These are phyloP conservation scores for Penicillium sp. DNA, from an alignment of 2,329 filamentous ascomycete species.

Conservation along the genomic window DNA sequence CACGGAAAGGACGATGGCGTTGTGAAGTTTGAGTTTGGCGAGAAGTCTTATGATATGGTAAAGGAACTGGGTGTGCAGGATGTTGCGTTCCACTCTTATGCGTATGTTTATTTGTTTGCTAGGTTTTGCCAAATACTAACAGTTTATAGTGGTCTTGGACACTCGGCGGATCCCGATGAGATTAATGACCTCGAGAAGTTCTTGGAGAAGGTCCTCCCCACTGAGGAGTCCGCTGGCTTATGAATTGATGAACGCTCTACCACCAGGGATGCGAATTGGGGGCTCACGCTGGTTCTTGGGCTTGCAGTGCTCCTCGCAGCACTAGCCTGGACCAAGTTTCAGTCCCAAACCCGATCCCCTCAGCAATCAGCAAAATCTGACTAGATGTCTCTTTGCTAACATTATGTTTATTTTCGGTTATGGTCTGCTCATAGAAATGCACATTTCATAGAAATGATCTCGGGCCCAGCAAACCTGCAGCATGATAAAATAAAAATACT, in stretches of 20 bases:
- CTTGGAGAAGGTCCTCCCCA: slow-evolving; percentile 54
- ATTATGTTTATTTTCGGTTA: not conserved
- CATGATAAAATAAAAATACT: not conserved
- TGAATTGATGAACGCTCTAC: slow-evolving; percentile 29
- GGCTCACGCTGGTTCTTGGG: slow-evolving; percentile 20
- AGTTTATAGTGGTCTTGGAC: slow-evolving; percentile 62
- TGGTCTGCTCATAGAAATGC: not conserved
- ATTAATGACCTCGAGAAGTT: slow-evolving; percentile 76
- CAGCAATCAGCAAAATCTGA: not conserved
- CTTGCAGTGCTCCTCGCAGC: slow-evolving; percentile 18
- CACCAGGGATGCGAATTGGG: slow-evolving; percentile 9
- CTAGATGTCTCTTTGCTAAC: not conserved
- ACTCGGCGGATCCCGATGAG: slow-evolving; percentile 75
- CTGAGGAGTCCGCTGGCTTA: slow-evolving; percentile 42
- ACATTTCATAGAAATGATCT: not conserved
- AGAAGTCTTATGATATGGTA: slow-evolving; percentile 65
- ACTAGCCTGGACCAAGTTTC: not conserved
- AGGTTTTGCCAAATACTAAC: not conserved
- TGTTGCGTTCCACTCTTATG: slow-evolving; percentile 74
- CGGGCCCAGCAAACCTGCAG: not conserved
- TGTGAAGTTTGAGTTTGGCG: slow-evolving; percentile 68
- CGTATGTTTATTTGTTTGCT: slow-evolving; percentile 50
- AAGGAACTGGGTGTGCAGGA: slow-evolving; percentile 66
- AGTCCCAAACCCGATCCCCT: not conserved
- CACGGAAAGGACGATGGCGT: slow-evolving; percentile 79